These are phyloP conservation scores for Zymoseptoria pseudotritici DNA, from an alignment of 2,329 filamentous ascomycete species.

Conservation along the genomic window DNA sequence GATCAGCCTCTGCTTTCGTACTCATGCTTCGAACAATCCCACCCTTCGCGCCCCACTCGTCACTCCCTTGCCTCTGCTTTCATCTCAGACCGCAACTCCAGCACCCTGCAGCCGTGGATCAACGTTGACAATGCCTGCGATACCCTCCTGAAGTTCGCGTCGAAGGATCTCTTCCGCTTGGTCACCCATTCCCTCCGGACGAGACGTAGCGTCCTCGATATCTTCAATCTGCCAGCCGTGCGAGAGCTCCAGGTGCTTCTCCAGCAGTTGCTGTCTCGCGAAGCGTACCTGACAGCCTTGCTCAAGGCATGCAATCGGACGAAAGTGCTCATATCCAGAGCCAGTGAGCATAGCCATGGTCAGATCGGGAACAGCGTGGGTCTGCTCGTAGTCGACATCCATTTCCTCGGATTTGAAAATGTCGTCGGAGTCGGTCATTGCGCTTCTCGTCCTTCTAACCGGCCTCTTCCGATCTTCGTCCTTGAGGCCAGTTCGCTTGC, in stretches of 20 bases:
- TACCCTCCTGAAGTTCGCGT: not conserved
- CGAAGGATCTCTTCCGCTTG: not conserved
- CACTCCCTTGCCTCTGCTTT: not conserved
- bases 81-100: not conserved
- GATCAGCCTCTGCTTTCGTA: not conserved
- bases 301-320: conserved; percentile 44
- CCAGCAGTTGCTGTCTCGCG: conserved; percentile 50
- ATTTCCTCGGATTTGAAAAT: not conserved
- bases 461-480: conserved; percentile 1
- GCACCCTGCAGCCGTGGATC: not conserved
- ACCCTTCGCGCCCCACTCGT: not conserved
- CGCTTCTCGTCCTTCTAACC: not conserved
- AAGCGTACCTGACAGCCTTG: conserved; percentile 48
- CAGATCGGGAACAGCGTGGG: not conserved
- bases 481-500: conserved; percentile 3
- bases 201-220: conserved; percentile 31
- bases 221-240: conserved; percentile 36
- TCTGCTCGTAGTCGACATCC: not conserved
- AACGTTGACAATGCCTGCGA: not conserved
- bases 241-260: conserved; percentile 45
- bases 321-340: conserved; percentile 46
- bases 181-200: not conserved
- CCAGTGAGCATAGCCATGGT: conserved; percentile 44
- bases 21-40: not conserved
- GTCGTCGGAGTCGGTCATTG: not conserved